phyloP scores from a whole-genome alignment of 2,329 filamentous ascomycete species.

The Nakataea oryzae region DNA sequence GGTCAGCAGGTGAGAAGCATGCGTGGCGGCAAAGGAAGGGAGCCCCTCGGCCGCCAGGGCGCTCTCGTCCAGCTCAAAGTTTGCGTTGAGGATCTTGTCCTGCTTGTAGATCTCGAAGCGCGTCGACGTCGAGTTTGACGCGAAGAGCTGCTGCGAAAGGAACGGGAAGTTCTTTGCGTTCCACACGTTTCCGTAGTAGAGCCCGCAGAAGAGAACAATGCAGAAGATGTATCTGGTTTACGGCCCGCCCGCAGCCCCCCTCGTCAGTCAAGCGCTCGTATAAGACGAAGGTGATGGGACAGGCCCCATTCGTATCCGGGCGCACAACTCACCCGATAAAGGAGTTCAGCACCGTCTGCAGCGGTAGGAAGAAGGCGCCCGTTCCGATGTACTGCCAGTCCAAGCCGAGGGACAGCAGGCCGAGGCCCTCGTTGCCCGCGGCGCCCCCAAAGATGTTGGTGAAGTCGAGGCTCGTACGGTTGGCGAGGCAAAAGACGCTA shows the following conservation, averaged over 20 bases:
- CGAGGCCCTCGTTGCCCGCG: slow-evolving; percentile 23
- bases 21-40: slow-evolving; percentile 29
- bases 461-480: slow-evolving; percentile 27
- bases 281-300: background rate
- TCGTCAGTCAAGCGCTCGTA: background rate
- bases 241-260: too few species aligned
- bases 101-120: slow-evolving; percentile 29
- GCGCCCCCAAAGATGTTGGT: slow-evolving; percentile 25
- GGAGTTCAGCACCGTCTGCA: slow-evolving; percentile 25
- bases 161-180: slow-evolving; percentile 19
- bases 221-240: slow-evolving; percentile 17
- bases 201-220: slow-evolving; percentile 22
- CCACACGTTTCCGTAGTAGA: slow-evolving; percentile 32
- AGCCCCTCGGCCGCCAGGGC: slow-evolving; percentile 23
- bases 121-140: slow-evolving; percentile 20
- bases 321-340: slow-evolving; percentile 17
- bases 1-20: slow-evolving; percentile 27
- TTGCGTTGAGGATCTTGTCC: slow-evolving; percentile 25
- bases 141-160: slow-evolving; percentile 27
- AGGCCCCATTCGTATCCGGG: too few species aligned
- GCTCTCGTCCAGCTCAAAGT: slow-evolving; percentile 23
- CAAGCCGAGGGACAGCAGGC: slow-evolving; percentile 26
- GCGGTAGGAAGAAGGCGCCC: slow-evolving; percentile 23
- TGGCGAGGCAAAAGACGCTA: slow-evolving; percentile 33
- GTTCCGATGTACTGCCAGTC: slow-evolving; percentile 33